Base-by-base conservation (phyloP, 1,284 basidiomycete species). In the Ustilago bromivora region DNA sequence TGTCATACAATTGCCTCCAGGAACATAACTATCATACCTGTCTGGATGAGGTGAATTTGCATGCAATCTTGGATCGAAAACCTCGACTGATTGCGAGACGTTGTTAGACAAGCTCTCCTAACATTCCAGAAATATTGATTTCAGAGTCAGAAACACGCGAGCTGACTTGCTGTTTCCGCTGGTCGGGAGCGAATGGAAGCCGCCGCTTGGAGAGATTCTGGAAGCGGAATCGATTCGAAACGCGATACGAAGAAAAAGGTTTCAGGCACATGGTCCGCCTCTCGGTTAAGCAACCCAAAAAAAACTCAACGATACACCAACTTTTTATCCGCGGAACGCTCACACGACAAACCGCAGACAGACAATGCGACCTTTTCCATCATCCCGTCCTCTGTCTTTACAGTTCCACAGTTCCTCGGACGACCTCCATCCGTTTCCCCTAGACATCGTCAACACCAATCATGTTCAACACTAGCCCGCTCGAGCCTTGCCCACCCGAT, bases 401-500 rank as follows among this genome's bases (percentile, higher is more conserved):
- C n/a, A 41, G 13, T 38, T 38, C n/a, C 43, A n/a, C 43, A n/a
- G 19, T 28, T 28, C 23, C 23, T 28, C 23, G 23, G 23, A 3
- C 23, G 23, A 28, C 23, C 43, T 19, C n/a, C 43, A 46, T 46
- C 17, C 43, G 19, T 19, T 7, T 19, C 11, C 19, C 35, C 35
- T 54, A 31, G 34, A 54, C 32, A 54, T 10, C 17, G 36, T 23
- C 52, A 58, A 35, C 41, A 34, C 28, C 59, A 51, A 40, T 8
- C 57, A 74, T 74, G 71, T 68, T 66, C 51, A 74, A 68, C 70
- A 67, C 70, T 4, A 72, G 70, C 54, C 66, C 71, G 2, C 61
- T 73, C 32, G 71, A 73, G 51, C 66, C 65, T 28, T 68, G 71
- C 38, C 71, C 71, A 11, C 66, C 71, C 41, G 71, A 73, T 65